Evolutionary conservation across 2,329 filamentous ascomycete species (phyloP).

Genomic region (Cladosporium sphaerospermum): DNA sequence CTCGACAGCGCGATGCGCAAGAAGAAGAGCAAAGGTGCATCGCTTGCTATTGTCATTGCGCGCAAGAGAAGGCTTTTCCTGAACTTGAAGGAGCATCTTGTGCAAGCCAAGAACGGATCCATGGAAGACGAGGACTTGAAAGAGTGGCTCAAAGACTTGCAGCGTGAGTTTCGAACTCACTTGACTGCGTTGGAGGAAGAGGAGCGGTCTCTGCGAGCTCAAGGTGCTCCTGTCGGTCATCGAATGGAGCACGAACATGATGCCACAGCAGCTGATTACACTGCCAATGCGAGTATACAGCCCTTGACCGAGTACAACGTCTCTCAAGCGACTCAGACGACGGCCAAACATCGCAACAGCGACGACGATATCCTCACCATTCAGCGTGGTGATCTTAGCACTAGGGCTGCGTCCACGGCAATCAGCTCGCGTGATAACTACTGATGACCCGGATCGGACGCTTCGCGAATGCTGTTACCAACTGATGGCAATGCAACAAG

Average conservation of each 20-base stretch:
- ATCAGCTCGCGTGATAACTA: too few species aligned
- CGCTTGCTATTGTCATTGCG: slow-evolving; percentile 52
- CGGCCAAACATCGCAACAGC: too few species aligned
- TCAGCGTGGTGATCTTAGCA: too few species aligned
- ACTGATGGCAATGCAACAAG: too few species aligned
- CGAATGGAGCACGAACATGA: background rate
- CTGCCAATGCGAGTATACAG: background rate
- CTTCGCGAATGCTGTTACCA: too few species aligned
- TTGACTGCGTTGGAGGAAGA: slow-evolving; percentile 63
- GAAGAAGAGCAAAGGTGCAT: slow-evolving; percentile 53
- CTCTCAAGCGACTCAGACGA: too few species aligned
- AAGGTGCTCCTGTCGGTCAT: background rate
- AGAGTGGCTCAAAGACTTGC: slow-evolving; percentile 59
- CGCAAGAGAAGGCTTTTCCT: slow-evolving; percentile 68
- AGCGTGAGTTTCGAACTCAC: slow-evolving; percentile 65
- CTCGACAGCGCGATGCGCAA: slow-evolving; percentile 49
- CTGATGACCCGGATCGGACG: too few species aligned
- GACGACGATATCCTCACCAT: too few species aligned
- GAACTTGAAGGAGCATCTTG: slow-evolving; percentile 64
- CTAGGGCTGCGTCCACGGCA: too few species aligned
- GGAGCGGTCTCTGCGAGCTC: slow-evolving; percentile 13
- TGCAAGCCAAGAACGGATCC: slow-evolving; percentile 57
- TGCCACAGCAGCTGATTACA: background rate
- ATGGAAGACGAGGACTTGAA: slow-evolving; percentile 60
- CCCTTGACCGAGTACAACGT: background rate